Conservation (phyloP, 169 alveolate species). For the Neospora caninum region DNA sequence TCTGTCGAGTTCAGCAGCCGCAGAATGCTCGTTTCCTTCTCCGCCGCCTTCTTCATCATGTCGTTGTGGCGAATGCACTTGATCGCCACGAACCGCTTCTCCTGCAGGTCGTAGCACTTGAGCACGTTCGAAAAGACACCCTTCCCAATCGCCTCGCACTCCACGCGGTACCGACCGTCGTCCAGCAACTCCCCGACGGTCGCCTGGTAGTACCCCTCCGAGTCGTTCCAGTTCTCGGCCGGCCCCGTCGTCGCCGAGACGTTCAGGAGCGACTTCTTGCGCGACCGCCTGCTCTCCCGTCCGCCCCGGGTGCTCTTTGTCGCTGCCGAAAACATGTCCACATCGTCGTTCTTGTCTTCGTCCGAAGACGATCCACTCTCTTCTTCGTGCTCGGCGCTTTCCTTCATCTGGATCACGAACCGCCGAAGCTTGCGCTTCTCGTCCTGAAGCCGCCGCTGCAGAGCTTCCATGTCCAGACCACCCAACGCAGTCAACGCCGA, state of each 20-base stretch:
- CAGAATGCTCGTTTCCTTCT: constrained; percentile 88
- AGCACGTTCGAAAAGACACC: constrained; percentile 87
- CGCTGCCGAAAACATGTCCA: constrained; percentile 63
- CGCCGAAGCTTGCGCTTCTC: constrained; percentile 68
- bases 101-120: constrained; percentile 55
- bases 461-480: constrained; percentile 38
- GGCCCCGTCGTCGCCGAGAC: constrained; percentile 12
- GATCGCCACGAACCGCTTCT: constrained; percentile 52
- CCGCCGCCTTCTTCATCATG: constrained; percentile 92
- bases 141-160: constrained; percentile 84
- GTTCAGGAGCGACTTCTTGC: neutral
- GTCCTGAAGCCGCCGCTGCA: constrained; percentile 62
- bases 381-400: constrained; percentile 49
- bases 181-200: constrained; percentile 89
- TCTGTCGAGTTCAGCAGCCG: constrained; percentile 82
- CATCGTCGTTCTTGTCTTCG: constrained; percentile 34
- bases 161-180: constrained; percentile 82
- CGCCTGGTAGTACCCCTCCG: constrained; percentile 78
- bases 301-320: neutral
- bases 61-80: constrained; percentile 79
- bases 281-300: neutral
- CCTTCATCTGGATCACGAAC: constrained; percentile 66
- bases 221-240: constrained; percentile 65
- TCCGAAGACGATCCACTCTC: neutral
- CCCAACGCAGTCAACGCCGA: constrained; percentile 4